Conservation (phyloP, 805 yeast genomes). For the Tanozyma kutaoensis region DNA sequence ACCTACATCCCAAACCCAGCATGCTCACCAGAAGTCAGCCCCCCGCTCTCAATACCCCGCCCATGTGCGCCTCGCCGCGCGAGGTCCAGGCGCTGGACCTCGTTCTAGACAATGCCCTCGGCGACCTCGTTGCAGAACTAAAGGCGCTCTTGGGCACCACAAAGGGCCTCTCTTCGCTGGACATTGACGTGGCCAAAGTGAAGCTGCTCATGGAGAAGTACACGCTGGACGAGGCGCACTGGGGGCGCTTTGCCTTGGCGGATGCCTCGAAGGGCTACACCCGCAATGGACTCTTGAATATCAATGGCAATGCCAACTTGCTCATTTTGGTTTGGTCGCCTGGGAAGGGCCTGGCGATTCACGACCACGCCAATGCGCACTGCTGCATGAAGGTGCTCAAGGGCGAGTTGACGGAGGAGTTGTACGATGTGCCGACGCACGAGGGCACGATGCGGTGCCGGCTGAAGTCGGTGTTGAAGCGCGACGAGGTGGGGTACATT, state of each 20-base stretch:
- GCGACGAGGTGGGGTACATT: conserved; percentile 49
- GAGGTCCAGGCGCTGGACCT: too few species aligned
- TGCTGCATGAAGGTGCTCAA: conserved; percentile 59
- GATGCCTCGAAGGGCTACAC: conserved; percentile 39
- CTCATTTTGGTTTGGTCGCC: conserved; percentile 63
- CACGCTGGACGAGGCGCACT: conserved; percentile 34
- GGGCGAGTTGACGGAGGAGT: conserved; percentile 44
- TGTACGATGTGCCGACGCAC: conserved; percentile 35
- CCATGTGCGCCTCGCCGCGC: too few species aligned
- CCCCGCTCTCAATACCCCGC: too few species aligned
- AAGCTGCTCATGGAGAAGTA: conserved; percentile 34
- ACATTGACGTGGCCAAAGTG: conserved; percentile 38
- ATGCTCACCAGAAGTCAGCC: too few species aligned
- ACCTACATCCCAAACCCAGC: too few species aligned
- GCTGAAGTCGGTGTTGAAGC: conserved; percentile 13
- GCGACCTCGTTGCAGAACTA: conserved; percentile 14
- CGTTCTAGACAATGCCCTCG: conserved; percentile 6
- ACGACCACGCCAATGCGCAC: conserved; percentile 68
- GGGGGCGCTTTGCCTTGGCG: conserved; percentile 44
- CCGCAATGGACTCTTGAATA: conserved; percentile 62
- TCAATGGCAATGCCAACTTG: conserved; percentile 59
- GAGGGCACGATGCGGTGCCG: conserved; percentile 8
- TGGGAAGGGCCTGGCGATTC: conserved; percentile 47
- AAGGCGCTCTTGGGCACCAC: conserved; percentile 13
- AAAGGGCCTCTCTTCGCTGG: conserved; percentile 27